Evolutionary conservation across 2,329 filamentous ascomycete genomes (phyloP).

Genomic region (Salinomyces thailandicus): DNA sequence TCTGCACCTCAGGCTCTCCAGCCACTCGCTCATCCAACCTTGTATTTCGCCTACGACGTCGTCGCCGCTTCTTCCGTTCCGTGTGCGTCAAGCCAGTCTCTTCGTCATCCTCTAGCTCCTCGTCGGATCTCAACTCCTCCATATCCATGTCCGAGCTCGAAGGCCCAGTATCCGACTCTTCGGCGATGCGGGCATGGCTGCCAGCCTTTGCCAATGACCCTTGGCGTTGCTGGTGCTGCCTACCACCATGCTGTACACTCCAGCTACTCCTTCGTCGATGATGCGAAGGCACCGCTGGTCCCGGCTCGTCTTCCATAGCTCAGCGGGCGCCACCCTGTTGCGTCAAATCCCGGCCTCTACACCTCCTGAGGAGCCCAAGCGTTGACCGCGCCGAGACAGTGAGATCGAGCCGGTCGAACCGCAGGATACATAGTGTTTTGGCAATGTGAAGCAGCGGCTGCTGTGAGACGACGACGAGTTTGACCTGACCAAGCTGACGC

Average conservation of each 20-base stretch:
- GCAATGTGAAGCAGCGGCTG: no score
- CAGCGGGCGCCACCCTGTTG: no score
- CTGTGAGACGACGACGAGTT: no score
- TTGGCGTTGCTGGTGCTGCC: conserved; percentile 1
- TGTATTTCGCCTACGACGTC: conserved; percentile 54
- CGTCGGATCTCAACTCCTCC: conserved; percentile 31
- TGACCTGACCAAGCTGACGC: no score
- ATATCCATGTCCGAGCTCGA: conserved; percentile 46
- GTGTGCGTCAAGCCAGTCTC: conserved; percentile 74
- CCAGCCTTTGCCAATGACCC: neutral
- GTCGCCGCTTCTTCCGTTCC: conserved; percentile 53
- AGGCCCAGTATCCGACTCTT: conserved; percentile 7
- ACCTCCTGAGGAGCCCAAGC: no score
- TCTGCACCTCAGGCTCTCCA: conserved; percentile 36
- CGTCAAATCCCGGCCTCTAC: no score
- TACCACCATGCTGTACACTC: conserved; percentile 4
- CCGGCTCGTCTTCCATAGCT: no score
- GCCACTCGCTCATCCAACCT: conserved; percentile 60
- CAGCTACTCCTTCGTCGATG: conserved; percentile 11
- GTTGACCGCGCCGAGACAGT: no score
- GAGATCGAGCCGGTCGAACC: no score
- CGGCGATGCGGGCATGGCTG: conserved; percentile 3
- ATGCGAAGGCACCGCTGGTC: no score
- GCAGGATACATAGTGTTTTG: no score
- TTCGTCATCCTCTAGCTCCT: conserved; percentile 67